These are phyloP conservation scores for Metschnikowia borealis DNA, from an alignment of 805 yeast genomes.

Conservation along the genomic window DNA sequence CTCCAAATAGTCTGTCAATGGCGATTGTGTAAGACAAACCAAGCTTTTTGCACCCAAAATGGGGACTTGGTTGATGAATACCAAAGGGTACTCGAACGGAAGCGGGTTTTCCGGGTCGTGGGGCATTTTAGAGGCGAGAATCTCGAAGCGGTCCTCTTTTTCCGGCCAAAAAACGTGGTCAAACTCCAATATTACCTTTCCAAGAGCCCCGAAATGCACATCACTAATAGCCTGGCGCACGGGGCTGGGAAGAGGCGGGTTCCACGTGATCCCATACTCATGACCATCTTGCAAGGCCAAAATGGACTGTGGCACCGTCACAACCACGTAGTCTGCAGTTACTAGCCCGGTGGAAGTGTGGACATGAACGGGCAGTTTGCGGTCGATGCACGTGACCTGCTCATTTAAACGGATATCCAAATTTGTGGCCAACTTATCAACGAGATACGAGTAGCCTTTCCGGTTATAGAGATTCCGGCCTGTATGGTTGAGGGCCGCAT, in stretches of 20 bases:
- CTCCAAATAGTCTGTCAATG: constrained; percentile 61
- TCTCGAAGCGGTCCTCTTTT: constrained; percentile 24
- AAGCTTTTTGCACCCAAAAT: constrained; percentile 37
- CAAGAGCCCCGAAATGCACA: constrained; percentile 63
- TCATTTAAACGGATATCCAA: constrained; percentile 40
- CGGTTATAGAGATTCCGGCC: constrained; percentile 75
- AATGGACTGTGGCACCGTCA: constrained; percentile 76
- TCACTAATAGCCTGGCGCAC: constrained; percentile 42
- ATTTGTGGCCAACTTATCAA: constrained; percentile 36
- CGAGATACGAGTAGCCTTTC: constrained; percentile 54
- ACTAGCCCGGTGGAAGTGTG: constrained; percentile 32
- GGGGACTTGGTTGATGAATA: constrained; percentile 52
- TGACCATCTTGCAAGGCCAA: constrained; percentile 38
- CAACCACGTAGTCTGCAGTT: constrained; percentile 54
- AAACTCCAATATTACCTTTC: constrained; percentile 71
- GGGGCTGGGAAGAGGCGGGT: constrained; percentile 49
- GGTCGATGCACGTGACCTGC: constrained; percentile 40
- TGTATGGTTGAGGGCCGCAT: constrained; percentile 61
- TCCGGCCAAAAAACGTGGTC: constrained; percentile 57
- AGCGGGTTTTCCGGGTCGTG: constrained; percentile 26
- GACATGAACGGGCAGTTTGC: constrained; percentile 15
- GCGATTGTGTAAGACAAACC: constrained; percentile 66
- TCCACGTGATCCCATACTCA: constrained; percentile 52
- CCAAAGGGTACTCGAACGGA: constrained; percentile 58
- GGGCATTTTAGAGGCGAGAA: constrained; percentile 7